These are phyloP conservation scores for Cladophialophora bantiana DNA, from an alignment of 2,329 filamentous ascomycete species.

Conservation along the genomic window DNA sequence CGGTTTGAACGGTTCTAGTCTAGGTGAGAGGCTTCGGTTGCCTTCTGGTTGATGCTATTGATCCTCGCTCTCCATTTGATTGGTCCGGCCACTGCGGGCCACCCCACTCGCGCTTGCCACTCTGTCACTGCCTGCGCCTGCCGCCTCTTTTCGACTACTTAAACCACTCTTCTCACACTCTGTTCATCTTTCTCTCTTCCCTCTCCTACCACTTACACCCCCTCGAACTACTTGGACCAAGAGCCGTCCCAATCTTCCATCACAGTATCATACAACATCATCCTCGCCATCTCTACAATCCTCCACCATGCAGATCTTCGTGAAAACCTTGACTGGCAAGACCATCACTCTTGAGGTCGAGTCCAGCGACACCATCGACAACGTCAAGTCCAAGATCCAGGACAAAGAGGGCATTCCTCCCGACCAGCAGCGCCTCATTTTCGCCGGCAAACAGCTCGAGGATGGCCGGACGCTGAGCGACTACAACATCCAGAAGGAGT, in stretches of 20 bases:
- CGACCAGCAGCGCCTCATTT: slow-evolving; percentile 95
- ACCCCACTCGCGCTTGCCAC: slow-evolving; percentile 17
- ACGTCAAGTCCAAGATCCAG: slow-evolving; percentile 96
- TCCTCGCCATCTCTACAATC: slow-evolving; percentile 37
- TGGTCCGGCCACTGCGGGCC: slow-evolving; percentile 22
- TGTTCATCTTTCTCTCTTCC: slow-evolving; percentile 30
- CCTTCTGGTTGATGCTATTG: slow-evolving; percentile 17
- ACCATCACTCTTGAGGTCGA: slow-evolving; percentile 72
- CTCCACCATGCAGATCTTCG: slow-evolving; percentile 89
- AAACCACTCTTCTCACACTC: slow-evolving; percentile 36
- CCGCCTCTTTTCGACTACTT: slow-evolving; percentile 43
- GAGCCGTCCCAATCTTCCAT: slow-evolving; percentile 35
- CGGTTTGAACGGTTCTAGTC: background rate
- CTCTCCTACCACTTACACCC: slow-evolving; percentile 30
- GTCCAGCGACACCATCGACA: slow-evolving; percentile 87
- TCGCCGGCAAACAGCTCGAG: slow-evolving; percentile 94
- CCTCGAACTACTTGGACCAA: slow-evolving; percentile 22
- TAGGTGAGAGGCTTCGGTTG: slow-evolving; percentile 16
- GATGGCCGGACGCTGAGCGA: slow-evolving; percentile 89
- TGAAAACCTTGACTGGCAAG: slow-evolving; percentile 68
- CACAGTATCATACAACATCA: slow-evolving; percentile 10
- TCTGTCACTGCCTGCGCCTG: slow-evolving; percentile 22
- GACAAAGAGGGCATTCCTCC: slow-evolving; percentile 97
- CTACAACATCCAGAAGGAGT: slow-evolving; percentile 97
- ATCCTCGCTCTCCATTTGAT: background rate